Base-by-base conservation (phyloP, 345 rosid species). In the Gynandropsis gynandra region DNA sequence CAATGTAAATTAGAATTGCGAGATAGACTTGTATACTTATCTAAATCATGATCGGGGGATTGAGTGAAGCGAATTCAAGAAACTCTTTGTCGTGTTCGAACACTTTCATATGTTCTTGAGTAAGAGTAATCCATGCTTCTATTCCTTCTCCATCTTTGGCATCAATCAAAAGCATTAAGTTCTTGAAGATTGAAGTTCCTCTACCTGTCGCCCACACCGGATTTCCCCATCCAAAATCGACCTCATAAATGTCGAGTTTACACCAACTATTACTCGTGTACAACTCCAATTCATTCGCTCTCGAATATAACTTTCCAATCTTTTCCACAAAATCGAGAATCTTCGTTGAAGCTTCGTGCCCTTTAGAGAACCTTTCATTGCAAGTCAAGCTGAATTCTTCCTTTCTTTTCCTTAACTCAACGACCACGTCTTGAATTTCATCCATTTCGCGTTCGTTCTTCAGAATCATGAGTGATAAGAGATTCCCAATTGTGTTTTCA, bases 211-310 rank as follows among this genome's bases (percentile, higher is more conserved):
- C 68, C 74, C 68, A 53, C 43, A 34, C 61, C n/a, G 85, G 82
- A 18, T 52, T 68, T 35, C 80, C 81, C 83, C 86, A 82, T 1
- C 86, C 80, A 10, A 74, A 82, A 56, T 82, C 80, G 3, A 60
- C 67, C 32, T 59, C 78, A 5, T 77, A 77, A 35, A 62, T 10
- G 0, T 77, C 73, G 3, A 75, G 72, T 13, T 59, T 61, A 31
- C 74, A 67, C 61, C 70, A 66, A 32, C 78, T 79, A 13, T 63
- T 63, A 52, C 80, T 73, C 12, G 53, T 54, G 44, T 59, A 66
- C 2, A 48, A 8, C 9, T 65, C 68, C 10, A 72, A 13, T 15
- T 72, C 60, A 0, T 13, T 31, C 21, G 65, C 54, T 11, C 56
- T 61, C 44, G 48, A 49, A n/a, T 10, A 7, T 15, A 21, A 1